These are phyloP conservation scores for Monosporascus ibericus DNA, from an alignment of 2,329 filamentous ascomycete species.

Conservation along the genomic window DNA sequence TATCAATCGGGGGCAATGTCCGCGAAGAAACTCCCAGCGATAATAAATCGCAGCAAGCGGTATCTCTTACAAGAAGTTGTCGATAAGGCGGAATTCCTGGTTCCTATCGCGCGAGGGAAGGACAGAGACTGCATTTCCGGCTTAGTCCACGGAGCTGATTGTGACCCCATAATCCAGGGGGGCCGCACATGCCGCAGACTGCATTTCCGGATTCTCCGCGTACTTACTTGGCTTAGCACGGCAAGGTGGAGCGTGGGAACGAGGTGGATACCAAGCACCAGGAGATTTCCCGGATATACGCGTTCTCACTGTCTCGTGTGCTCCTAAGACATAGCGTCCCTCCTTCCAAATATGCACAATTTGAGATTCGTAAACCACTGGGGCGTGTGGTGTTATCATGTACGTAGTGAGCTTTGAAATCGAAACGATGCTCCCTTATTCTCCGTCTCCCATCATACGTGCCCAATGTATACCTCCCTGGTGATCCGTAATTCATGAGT, in stretches of 20 bases:
- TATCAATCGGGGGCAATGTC: too few relatives aligned
- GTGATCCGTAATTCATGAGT: not conserved
- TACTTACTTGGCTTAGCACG: slow-evolving; percentile 7
- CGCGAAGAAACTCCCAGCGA: too few relatives aligned
- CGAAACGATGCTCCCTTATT: not conserved
- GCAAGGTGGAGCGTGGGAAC: not conserved
- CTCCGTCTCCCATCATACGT: not conserved
- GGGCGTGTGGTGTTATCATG: too few relatives aligned
- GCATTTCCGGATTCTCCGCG: slow-evolving; percentile 2
- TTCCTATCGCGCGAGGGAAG: not conserved
- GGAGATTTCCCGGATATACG: too few relatives aligned
- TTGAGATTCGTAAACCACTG: not conserved
- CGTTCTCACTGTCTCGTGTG: too few relatives aligned
- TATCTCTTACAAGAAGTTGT: too few relatives aligned
- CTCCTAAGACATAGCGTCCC: too few relatives aligned
- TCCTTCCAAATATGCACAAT: not conserved
- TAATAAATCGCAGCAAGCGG: too few relatives aligned
- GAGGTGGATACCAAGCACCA: not conserved
- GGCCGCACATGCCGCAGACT: not conserved
- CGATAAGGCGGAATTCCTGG: not conserved
- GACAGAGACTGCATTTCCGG: slow-evolving; percentile 2
- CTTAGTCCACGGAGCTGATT: slow-evolving; percentile 6
- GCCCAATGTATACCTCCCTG: not conserved
- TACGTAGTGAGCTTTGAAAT: not conserved
- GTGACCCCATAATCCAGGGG: slow-evolving; percentile 5